Percentiles rank a stretch among this genome's conserved stretches.
Evolutionary conservation across 2,329 filamentous ascomycete genomes (phyloP).

Genomic region (Penicillium sp.): DNA sequence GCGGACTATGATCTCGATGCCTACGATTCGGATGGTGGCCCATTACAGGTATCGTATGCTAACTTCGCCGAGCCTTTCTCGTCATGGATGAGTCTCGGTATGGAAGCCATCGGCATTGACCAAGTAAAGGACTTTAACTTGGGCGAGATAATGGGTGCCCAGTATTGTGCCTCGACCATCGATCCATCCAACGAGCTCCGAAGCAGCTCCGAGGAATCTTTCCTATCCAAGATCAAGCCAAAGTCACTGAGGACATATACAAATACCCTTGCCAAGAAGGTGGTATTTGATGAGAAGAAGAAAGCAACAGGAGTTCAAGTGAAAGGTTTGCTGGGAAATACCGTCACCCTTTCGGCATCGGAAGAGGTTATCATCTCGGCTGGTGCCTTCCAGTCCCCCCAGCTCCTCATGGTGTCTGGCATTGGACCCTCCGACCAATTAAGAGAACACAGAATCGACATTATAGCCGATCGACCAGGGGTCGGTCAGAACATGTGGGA

Average conservation of each 20-base stretch:
- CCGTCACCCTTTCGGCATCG: constrained; percentile 46
- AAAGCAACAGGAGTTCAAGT: constrained; percentile 46
- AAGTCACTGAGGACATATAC: constrained; percentile 43
- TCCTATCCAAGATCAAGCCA: constrained; percentile 30
- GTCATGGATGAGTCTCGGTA: constrained; percentile 41
- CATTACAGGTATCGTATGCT: constrained; percentile 44
- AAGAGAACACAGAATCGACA: constrained; percentile 26
- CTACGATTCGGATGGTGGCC: constrained; percentile 34
- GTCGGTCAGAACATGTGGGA: constrained; percentile 43
- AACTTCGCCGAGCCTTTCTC: constrained; percentile 44
- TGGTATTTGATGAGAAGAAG: constrained; percentile 44
- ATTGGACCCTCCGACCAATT: constrained; percentile 43
- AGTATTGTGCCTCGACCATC: constrained; percentile 41
- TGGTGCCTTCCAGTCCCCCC: constrained; percentile 55
- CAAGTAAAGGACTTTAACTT: constrained; percentile 41
- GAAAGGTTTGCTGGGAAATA: constrained; percentile 15
- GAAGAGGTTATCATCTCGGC: constrained; percentile 53
- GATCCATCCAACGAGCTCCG: constrained; percentile 26
- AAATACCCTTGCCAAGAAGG: constrained; percentile 45
- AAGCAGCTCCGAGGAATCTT: constrained; percentile 38
- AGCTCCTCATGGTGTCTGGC: constrained; percentile 54
- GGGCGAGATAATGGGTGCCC: constrained; percentile 44
- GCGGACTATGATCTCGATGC: constrained; percentile 22
- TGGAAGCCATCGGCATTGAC: constrained; percentile 45
- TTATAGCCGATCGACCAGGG: constrained; percentile 32